Base-by-base conservation (phyloP, 2,329 filamentous ascomycete species). In the Sporothrix phasma region DNA sequence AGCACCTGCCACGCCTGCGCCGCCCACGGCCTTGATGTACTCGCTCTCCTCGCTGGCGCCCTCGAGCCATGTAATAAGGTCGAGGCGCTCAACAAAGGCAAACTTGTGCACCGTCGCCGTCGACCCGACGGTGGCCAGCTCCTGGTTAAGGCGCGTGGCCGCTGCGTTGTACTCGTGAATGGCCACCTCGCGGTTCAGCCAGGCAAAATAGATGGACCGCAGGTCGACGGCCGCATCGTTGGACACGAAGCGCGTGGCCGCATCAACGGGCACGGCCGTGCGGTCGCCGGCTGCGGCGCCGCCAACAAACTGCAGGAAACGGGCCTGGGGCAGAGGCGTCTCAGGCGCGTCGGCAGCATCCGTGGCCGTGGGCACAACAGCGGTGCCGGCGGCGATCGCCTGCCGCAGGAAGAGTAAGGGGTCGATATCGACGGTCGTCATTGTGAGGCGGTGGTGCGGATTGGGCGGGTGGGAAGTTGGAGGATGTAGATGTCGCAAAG, bases 131-230 rank as follows among this genome's bases (percentile, higher is more conserved):
- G 83, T 85, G 1, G 79, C 80, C 11, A 97, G 80, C 72, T 91
- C 86, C 60, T 90, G 87, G 73, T 96, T 96, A 64, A 97, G 81
- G 69, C 86, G 82, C 70, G 89, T 87, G 15, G 90, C 89, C 0
- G 88, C 88, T 29, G 88, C 85, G 76, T 97, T 94, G 81, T 97
- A 97, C 70, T 96, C 91, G 11, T 90, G 89, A 69, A 96, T 92
- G 63, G 88, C 86, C 63, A 88, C 86, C 78, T 97, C 93, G 75
- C 92, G 91, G 77, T 97, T 95, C 71, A 90, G 81, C 91, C 92
- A 99, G 64, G 92, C 92, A 73, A 97, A 96, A 79, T 93, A 97
- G 76, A 97, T 93, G 74, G 89, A 94, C 73, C 94, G 91, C 69
- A 99, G 81, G 73, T 97, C 90, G 71, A 96, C 87, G 4, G 88